Percentiles rank a stretch among this genome's conserved stretches.
Conservation (phyloP, 2,329 filamentous ascomycete species). For the Ceratocystis destructans region DNA sequence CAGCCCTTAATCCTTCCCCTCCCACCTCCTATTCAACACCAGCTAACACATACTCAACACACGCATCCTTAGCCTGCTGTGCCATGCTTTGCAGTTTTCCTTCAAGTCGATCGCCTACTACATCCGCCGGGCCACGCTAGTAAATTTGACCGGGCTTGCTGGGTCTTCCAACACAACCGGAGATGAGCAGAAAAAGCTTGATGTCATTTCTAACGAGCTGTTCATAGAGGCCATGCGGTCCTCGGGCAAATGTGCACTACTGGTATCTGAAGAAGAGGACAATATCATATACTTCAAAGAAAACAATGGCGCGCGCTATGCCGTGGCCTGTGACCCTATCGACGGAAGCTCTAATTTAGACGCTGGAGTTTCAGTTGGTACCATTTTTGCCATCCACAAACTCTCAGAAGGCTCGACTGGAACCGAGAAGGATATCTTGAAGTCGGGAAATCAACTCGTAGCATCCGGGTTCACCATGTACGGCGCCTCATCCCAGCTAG, state of each 20-base stretch:
- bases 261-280: conserved; percentile 98
- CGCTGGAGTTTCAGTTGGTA: conserved; percentile 92
- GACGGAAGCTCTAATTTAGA: conserved; percentile 96
- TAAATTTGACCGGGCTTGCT: conserved; percentile 89
- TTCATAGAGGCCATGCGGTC: conserved; percentile 93
- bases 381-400: conserved; percentile 91
- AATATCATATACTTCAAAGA: conserved; percentile 76
- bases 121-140: conserved; percentile 86
- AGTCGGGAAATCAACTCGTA: conserved; percentile 79
- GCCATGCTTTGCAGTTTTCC: conserved; percentile 95
- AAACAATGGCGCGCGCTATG: conserved; percentile 67
- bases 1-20: neutral
- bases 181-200: conserved; percentile 98
- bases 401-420: conserved; percentile 62
- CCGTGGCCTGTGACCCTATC: conserved; percentile 93
- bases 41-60: conserved; percentile 12
- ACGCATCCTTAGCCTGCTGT: conserved; percentile 54
- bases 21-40: neutral
- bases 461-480: conserved; percentile 99
- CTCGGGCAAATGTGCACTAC: conserved; percentile 74
- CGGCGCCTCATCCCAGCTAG: conserved; percentile 87
- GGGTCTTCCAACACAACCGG: conserved; percentile 91
- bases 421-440: conserved; percentile 72
- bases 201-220: conserved; percentile 96
- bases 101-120: conserved; percentile 99